Evolutionary conservation across 2,329 filamentous ascomycete genomes (phyloP).

Genomic region (Truncatella angustata): DNA sequence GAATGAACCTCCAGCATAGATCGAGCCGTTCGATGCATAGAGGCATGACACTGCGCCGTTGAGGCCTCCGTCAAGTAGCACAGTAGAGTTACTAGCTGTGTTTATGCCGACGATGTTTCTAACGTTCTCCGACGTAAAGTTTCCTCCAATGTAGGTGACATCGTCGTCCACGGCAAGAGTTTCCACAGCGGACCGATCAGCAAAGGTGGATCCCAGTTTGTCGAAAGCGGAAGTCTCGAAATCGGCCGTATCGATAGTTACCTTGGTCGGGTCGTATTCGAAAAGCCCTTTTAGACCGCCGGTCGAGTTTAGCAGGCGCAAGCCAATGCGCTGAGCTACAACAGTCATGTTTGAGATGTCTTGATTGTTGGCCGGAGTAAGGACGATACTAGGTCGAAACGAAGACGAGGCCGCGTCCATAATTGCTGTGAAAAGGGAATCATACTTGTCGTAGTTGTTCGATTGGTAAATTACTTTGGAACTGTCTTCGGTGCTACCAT

Average conservation of each 20-base stretch:
- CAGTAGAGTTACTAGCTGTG: slow-evolving; percentile 57
- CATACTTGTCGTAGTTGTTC: slow-evolving; percentile 96
- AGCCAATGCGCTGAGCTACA: slow-evolving; percentile 87
- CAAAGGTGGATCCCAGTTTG: slow-evolving; percentile 69
- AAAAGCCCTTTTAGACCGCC: slow-evolving; percentile 86
- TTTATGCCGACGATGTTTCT: slow-evolving; percentile 77
- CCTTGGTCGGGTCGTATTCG: slow-evolving; percentile 73
- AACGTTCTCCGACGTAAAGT: slow-evolving; percentile 68
- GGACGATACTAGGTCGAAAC: slow-evolving; percentile 78
- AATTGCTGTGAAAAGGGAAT: slow-evolving; percentile 82
- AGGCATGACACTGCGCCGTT: slow-evolving; percentile 76
- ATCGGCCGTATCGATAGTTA: slow-evolving; percentile 56
- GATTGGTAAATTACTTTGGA: slow-evolving; percentile 75
- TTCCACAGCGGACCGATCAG: slow-evolving; percentile 64
- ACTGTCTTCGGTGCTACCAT: slow-evolving; percentile 32
- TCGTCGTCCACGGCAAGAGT: slow-evolving; percentile 65
- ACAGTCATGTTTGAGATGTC: slow-evolving; percentile 63
- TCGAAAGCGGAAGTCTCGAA: slow-evolving; percentile 74
- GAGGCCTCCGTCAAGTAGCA: slow-evolving; percentile 69
- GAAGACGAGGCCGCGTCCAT: slow-evolving; percentile 71
- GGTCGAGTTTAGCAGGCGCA: slow-evolving; percentile 69
- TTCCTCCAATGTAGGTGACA: slow-evolving; percentile 75
- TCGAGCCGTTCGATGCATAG: slow-evolving; percentile 59
- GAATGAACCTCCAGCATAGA: slow-evolving; percentile 87
- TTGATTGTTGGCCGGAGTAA: slow-evolving; percentile 68